These are phyloP conservation scores for Zasmidium cellare DNA, from an alignment of 2,329 filamentous ascomycete species.

Conservation along the genomic window DNA sequence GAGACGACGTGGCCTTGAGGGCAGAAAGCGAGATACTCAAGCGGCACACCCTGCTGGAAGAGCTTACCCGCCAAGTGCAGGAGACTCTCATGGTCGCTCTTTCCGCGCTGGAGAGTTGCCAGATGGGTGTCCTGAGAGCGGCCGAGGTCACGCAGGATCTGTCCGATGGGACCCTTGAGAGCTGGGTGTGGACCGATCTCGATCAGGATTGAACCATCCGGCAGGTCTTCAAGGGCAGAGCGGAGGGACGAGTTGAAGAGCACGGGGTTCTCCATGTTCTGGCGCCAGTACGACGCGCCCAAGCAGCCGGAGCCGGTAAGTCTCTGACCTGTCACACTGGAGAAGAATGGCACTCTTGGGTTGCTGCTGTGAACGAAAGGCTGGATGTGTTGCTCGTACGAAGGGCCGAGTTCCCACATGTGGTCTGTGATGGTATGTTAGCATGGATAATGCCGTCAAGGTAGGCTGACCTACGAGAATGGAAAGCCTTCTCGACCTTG, in stretches of 20 bases:
- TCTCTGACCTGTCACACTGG: not conserved
- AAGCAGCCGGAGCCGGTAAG: not conserved
- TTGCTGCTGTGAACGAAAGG: too few relatives aligned
- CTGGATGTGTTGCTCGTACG: too few relatives aligned
- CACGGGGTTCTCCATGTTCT: slow-evolving; percentile 48
- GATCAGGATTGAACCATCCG: not conserved
- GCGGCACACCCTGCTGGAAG: too few relatives aligned
- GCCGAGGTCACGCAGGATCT: not conserved
- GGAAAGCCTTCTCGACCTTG: slow-evolving; percentile 45
- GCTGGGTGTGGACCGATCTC: slow-evolving; percentile 10
- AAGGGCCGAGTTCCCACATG: too few relatives aligned
- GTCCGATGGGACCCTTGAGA: slow-evolving; percentile 5
- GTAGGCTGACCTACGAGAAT: too few relatives aligned
- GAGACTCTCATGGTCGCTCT: too few relatives aligned
- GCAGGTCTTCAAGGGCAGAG: not conserved
- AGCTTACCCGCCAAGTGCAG: too few relatives aligned
- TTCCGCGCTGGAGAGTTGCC: too few relatives aligned
- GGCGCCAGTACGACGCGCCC: slow-evolving; percentile 41
- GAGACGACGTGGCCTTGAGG: too few relatives aligned
- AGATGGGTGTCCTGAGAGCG: too few relatives aligned
- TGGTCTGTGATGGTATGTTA: slow-evolving; percentile 34
- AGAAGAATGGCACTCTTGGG: not conserved
- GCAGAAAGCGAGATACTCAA: too few relatives aligned
- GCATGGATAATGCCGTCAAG: too few relatives aligned
- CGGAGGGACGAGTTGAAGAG: slow-evolving; percentile 35